phyloP scores from a whole-genome alignment of 2,329 filamentous ascomycete genomes.

The Colletotrichum abscissum region DNA sequence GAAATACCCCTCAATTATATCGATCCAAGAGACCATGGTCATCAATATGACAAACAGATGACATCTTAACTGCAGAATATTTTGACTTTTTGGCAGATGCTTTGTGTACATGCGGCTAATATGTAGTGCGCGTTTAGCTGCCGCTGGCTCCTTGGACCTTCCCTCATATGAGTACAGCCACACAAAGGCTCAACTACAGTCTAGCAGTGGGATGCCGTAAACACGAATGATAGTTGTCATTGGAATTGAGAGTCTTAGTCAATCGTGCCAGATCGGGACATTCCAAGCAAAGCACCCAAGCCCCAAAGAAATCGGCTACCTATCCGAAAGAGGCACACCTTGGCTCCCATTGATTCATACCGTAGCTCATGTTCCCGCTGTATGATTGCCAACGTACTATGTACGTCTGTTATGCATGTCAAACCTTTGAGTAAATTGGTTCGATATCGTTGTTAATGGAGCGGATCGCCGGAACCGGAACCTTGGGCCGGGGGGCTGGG shows the following conservation, averaged over 20 bases:
- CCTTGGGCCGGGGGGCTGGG: conserved; percentile 10
- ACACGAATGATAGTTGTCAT: background rate
- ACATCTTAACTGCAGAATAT: no score
- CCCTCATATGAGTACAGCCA: background rate
- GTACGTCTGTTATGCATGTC: background rate
- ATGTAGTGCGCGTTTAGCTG: background rate
- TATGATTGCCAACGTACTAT: background rate
- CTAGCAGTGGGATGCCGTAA: background rate
- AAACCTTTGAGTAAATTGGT: conserved; percentile 1
- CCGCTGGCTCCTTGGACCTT: background rate
- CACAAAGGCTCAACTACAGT: background rate
- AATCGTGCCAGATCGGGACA: background rate
- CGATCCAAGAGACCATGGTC: no score
- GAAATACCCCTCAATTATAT: no score
- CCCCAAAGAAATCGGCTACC: no score
- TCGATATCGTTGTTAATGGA: background rate
- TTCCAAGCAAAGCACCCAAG: no score
- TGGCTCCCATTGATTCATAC: background rate
- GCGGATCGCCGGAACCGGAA: conserved; percentile 33
- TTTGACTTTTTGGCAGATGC: no score
- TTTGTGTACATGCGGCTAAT: no score
- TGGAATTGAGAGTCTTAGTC: background rate
- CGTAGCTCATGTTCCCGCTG: background rate
- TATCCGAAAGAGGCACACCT: no score
- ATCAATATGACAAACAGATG: no score